Evolutionary conservation across 305 asterid species (phyloP), one percentile per base, ranked within the genome.

Genomic region (Withania somnifera): DNA sequence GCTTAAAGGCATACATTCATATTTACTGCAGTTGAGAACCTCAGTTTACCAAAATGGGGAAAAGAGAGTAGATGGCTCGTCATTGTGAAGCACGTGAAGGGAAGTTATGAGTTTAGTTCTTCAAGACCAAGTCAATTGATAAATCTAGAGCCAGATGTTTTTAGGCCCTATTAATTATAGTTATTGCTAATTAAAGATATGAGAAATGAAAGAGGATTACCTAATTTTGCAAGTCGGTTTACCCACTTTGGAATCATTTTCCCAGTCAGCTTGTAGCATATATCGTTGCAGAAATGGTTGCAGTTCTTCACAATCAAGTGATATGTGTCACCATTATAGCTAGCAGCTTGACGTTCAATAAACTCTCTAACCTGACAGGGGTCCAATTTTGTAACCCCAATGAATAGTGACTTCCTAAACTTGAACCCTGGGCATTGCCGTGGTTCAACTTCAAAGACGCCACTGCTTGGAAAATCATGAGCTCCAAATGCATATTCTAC

Each of bases 191-290:
- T 9, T 50, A 26, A 75, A 75, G 45, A 26, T 15, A 75, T 17
- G 26, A 22, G 24, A 5, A 50, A 57, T 73, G 47, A 30, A 34
- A 26, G 54, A 54, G 45, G 78, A 14, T 22, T 66, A 87, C 89
- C 89, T 85, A 87, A 69, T 81, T 82, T 85, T 40, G 88, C 89
- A 47, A 85, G 85, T 36, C 88, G 88, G 76, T 87, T 87, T 3
- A 87, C 89, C 89, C 89, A 87, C 67, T 85, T 83, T 60, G 89
- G 89, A n/a, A 81, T 87, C 32, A 45, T 68, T 64, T 87, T 85
- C 4, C 89, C 88, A 3, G 88, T 87, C 68, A 87, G 77, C 80
- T 85, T 81, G 82, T 83, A 52, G 80, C 89, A 85, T 58, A 81
- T 61, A 80, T 87, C 89, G 30, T 83, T 56, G 84, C 86, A 83